Percentiles rank a stretch among this genome's conserved stretches.
phyloP scores from a whole-genome alignment of 2,329 filamentous ascomycete genomes.

The Fusarium annulatum region DNA sequence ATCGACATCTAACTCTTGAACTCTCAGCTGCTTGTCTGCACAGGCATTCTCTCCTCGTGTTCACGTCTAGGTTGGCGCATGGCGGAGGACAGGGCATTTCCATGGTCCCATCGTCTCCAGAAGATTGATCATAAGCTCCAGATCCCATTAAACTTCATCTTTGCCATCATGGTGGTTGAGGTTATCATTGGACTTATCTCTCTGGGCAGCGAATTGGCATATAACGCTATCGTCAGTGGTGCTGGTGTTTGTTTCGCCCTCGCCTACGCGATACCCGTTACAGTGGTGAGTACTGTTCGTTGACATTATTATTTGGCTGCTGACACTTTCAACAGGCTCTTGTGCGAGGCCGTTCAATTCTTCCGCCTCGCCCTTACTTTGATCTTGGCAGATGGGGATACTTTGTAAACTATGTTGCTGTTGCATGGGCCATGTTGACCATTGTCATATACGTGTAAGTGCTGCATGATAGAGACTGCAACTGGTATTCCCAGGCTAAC shows the following conservation, averaged over 20 bases:
- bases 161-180: background rate
- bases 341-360: slow-evolving; percentile 2
- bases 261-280: slow-evolving; percentile 12
- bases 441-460: slow-evolving; percentile 5
- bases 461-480: too few species aligned
- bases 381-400: slow-evolving; percentile 20
- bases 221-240: slow-evolving; percentile 20
- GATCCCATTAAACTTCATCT: slow-evolving; percentile 10
- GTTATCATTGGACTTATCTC: slow-evolving; percentile 13
- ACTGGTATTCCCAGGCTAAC: too few species aligned
- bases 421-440: slow-evolving; percentile 7
- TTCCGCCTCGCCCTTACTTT: slow-evolving; percentile 4
- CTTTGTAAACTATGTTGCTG: slow-evolving; percentile 1
- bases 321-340: background rate
- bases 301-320: rapidly evolving
- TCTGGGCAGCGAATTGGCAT: slow-evolving; percentile 11
- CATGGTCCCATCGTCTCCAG: slow-evolving; percentile 1
- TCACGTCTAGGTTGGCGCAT: slow-evolving; percentile 25
- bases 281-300: background rate
- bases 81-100: slow-evolving; percentile 20
- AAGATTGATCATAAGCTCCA: slow-evolving; percentile 1
- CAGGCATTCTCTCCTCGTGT: slow-evolving; percentile 1
- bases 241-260: slow-evolving; percentile 1
- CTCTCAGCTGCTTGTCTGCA: slow-evolving; percentile 4
- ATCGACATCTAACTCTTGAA: background rate